Base-by-base conservation (phyloP, 2,329 filamentous ascomycete species). In the Fusarium sp. region DNA sequence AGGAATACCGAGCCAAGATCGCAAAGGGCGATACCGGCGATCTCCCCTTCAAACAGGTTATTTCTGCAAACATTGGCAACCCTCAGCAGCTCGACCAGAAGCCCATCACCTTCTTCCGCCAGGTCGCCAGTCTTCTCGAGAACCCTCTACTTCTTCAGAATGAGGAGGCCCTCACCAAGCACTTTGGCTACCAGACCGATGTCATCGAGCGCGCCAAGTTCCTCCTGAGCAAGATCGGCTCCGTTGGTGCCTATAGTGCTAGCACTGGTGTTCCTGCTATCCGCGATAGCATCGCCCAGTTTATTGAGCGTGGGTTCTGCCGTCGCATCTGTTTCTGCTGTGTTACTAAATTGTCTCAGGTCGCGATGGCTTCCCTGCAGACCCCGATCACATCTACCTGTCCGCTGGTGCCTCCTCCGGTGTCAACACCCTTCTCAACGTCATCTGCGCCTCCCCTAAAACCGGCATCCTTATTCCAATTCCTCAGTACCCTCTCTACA, bases 81-180 rank as follows among this genome's bases (percentile, higher is more conserved):
- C 96, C 96, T 8, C 96, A 99, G 85, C 96, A 99, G 85, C 91
- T 99, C 72, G 96, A 98, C 85, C 96, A 99, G 88, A 97, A 98
- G 88, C 96, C 96, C 79, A 96, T 99, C 79, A 99, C 96, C 77
- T 99, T 98, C 88, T 98, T 99, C 90, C 92, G 96, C 77, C 96
- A 99, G 86, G 96, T 99, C 33, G 89, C 96, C 79, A 97, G 94
- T 84, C 83, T 99, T 71, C 85, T 98, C 67, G 96, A 99, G 87
- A 95, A 98, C 86, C 96, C 96, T 2, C 82, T 87, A 64, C 87
- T 99, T 38, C 88, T 99, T 68, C 89, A 97, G 80, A 92, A 97
- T 78, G 91, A 94, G 82, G 90, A 96, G 74, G 91, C 93, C n/a
- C 86, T 98, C 72, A 85, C 91, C 80, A 89, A 91, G 64, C 83